Conservation (phyloP, 768 basidiomycete species). For the Pilatotrama ljubarskyi region DNA sequence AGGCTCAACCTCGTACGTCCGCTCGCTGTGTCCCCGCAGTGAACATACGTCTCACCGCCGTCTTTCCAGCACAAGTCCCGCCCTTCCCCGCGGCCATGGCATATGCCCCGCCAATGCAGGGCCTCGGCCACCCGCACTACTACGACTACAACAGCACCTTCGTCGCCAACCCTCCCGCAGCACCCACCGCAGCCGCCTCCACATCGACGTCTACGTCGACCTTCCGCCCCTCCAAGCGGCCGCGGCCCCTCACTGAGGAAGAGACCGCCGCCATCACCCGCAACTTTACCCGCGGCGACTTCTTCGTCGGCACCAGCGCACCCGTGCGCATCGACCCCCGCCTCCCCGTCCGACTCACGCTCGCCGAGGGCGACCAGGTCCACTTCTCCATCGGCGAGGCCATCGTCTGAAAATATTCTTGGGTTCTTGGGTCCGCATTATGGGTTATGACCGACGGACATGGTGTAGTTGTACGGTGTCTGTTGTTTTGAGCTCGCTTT, state of each 20-base stretch:
- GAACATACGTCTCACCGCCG: slow-evolving; percentile 13
- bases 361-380: slow-evolving; percentile 82
- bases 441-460: slow-evolving; percentile 12
- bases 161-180: slow-evolving; percentile 41
- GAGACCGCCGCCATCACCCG: slow-evolving; percentile 82
- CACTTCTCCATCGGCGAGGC: slow-evolving; percentile 61
- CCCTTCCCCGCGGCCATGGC: slow-evolving; percentile 41
- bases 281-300: slow-evolving; percentile 79
- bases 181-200: slow-evolving; percentile 45
- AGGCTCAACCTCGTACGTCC: slow-evolving; percentile 26
- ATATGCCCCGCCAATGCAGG: slow-evolving; percentile 40
- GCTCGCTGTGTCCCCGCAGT: slow-evolving; percentile 1
- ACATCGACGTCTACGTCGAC: slow-evolving; percentile 65
- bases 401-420: slow-evolving; percentile 35
- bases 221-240: slow-evolving; percentile 79
- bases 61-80: slow-evolving; percentile 32
- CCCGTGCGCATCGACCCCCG: slow-evolving; percentile 84
- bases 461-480: slow-evolving; percentile 18
- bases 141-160: slow-evolving; percentile 66
- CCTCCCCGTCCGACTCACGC: slow-evolving; percentile 73
- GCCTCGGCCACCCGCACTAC: slow-evolving; percentile 60
- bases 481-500: slow-evolving; percentile 19
- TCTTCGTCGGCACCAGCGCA: slow-evolving; percentile 78
- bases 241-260: slow-evolving; percentile 78
- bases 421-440: background rate